Percentiles rank a stretch among this genome's conserved stretches.
phyloP scores from a whole-genome alignment of 352 stramenopile genomes.

The Globisporangium carolinianum region DNA sequence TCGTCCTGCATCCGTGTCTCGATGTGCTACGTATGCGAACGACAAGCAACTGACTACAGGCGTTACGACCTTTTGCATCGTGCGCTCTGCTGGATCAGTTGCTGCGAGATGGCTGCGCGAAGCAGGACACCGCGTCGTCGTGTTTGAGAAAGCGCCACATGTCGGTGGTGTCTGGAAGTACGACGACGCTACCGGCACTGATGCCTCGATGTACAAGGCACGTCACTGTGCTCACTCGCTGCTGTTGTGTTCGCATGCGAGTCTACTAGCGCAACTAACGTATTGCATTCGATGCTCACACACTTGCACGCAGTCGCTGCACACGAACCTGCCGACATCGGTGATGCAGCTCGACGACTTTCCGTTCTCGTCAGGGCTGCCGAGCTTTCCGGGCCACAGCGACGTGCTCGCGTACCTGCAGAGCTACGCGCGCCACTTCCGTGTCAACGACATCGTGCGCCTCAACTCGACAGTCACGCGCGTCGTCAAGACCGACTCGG shows the following conservation, averaged over 20 bases:
- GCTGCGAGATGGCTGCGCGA: slow-evolving; percentile 62
- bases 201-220: slow-evolving; percentile 73
- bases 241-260: background rate
- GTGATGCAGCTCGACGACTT: slow-evolving; percentile 79
- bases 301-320: slow-evolving; percentile 38
- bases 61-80: slow-evolving; percentile 4
- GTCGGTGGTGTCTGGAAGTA: slow-evolving; percentile 82
- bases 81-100: slow-evolving; percentile 24
- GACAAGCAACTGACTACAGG: too few species aligned
- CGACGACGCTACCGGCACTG: slow-evolving; percentile 29
- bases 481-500: slow-evolving; percentile 27
- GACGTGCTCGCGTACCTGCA: slow-evolving; percentile 69
- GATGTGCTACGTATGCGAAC: background rate
- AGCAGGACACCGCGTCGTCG: slow-evolving; percentile 54
- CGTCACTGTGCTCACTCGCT: background rate
- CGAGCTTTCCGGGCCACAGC: slow-evolving; percentile 53
- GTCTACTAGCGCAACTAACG: background rate
- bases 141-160: slow-evolving; percentile 60
- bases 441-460: slow-evolving; percentile 38
- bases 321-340: slow-evolving; percentile 69
- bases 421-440: slow-evolving; percentile 48
- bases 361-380: slow-evolving; percentile 40
- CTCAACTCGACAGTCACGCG: slow-evolving; percentile 45
- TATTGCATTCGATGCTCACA: background rate
- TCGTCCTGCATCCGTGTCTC: slow-evolving; percentile 1